phyloP scores from a whole-genome alignment of 139 green algal species.

The Diplosphaera chodatii region DNA sequence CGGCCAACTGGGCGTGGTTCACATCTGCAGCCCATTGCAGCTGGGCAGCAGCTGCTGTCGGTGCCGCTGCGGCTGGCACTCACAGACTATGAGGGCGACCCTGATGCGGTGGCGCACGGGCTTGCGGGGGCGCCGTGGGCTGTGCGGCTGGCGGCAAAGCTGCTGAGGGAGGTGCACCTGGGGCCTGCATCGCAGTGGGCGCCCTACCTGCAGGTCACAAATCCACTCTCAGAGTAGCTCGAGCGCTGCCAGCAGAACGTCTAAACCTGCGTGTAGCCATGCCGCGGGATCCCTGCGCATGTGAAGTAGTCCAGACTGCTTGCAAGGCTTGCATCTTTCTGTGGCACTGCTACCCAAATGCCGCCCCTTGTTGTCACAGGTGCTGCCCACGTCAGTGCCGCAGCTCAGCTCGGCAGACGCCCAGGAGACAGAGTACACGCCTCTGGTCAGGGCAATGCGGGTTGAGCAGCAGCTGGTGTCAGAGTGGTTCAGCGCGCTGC shows the following conservation, averaged over 20 bases:
- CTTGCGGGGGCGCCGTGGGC: slow-evolving; percentile 57
- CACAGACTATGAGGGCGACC: slow-evolving; percentile 49
- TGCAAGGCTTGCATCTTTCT: too few species aligned
- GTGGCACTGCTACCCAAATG: too few species aligned
- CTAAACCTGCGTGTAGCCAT: too few species aligned
- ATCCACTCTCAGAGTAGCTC: too few species aligned
- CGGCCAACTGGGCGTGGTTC: too few species aligned
- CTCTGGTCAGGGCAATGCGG: slow-evolving; percentile 18
- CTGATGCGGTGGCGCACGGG: slow-evolving; percentile 41
- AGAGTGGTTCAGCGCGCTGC: slow-evolving; percentile 12
- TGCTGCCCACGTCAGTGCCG: slow-evolving; percentile 46
- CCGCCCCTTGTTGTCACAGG: slow-evolving; percentile 26
- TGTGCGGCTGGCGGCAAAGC: slow-evolving; percentile 58
- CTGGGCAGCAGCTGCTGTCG: slow-evolving; percentile 39
- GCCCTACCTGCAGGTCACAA: slow-evolving; percentile 44
- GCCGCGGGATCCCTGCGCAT: too few species aligned
- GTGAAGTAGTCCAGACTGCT: too few species aligned
- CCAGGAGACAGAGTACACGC: slow-evolving; percentile 34
- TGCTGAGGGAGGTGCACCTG: slow-evolving; percentile 47
- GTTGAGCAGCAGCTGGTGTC: slow-evolving; percentile 30
- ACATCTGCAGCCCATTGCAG: slow-evolving; percentile 24
- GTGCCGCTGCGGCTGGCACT: slow-evolving; percentile 63
- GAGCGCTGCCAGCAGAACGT: too few species aligned
- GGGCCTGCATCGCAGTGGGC: slow-evolving; percentile 37
- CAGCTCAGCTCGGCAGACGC: slow-evolving; percentile 39